Conservation (phyloP, 495 filamentous ascomycete species). For the Mycothermus thermophilus region DNA sequence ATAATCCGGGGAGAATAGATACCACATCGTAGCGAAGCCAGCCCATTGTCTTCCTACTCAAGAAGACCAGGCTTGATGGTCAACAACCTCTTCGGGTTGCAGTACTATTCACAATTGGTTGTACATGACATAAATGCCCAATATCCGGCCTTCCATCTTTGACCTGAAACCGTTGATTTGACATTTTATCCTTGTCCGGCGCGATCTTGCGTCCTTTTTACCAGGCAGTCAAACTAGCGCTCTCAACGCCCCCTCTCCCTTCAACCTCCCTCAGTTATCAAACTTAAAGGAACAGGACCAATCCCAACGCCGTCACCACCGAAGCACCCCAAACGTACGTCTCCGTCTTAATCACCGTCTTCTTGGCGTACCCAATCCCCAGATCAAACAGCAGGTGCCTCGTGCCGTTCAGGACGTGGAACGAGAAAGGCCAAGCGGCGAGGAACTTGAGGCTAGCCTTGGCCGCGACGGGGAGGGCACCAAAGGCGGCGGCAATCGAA, state of each 20-base stretch:
- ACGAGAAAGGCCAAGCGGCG: slow-evolving; percentile 72
- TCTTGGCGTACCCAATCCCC: slow-evolving; percentile 52
- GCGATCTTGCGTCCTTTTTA: slow-evolving; percentile 1
- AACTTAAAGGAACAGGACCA: slow-evolving; percentile 36
- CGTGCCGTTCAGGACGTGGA: slow-evolving; percentile 76
- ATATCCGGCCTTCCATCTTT: too few relatives aligned
- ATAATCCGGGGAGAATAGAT: too few relatives aligned
- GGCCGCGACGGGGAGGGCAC: slow-evolving; percentile 48
- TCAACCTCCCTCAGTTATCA: background rate
- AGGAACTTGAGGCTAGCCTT: slow-evolving; percentile 62
- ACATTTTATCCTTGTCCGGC: too few relatives aligned
- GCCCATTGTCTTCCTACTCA: too few relatives aligned
- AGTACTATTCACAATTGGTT: too few relatives aligned
- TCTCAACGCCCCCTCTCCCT: background rate
- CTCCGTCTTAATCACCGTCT: slow-evolving; percentile 57
- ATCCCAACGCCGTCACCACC: slow-evolving; percentile 42
- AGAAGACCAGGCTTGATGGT: too few relatives aligned
- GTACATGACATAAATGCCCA: too few relatives aligned
- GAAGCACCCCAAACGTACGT: slow-evolving; percentile 61
- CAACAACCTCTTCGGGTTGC: too few relatives aligned
- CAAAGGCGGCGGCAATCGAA: slow-evolving; percentile 65
- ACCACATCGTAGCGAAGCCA: too few relatives aligned
- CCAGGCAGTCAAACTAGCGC: too few relatives aligned
- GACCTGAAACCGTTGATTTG: too few relatives aligned
- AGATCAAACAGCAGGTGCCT: slow-evolving; percentile 83